These are phyloP conservation scores for Amanita rimosa DNA, from an alignment of 768 basidiomycete species.

Conservation along the genomic window DNA sequence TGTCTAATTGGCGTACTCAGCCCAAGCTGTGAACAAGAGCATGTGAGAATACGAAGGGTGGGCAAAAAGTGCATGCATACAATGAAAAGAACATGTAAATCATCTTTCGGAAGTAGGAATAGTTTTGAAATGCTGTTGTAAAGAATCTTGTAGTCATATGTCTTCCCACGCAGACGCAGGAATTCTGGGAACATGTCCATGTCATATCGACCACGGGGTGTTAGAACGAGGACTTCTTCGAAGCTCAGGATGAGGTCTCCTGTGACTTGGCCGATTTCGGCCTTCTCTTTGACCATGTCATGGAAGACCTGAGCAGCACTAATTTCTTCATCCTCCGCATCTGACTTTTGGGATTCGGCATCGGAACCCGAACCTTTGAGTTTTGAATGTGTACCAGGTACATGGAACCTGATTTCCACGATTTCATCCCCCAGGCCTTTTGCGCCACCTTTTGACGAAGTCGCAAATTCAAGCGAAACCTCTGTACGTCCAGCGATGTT, in stretches of 20 bases:
- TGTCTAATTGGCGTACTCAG: constrained; percentile 91
- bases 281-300: constrained; percentile 91
- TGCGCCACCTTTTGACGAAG: constrained; percentile 27
- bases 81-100: constrained; percentile 91
- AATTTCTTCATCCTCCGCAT: constrained; percentile 69
- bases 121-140: constrained; percentile 80
- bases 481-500: constrained; percentile 97
- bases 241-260: constrained; percentile 93
- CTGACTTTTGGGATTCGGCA: constrained; percentile 62
- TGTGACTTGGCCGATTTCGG: constrained; percentile 83
- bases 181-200: constrained; percentile 97
- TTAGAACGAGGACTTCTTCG: constrained; percentile 88
- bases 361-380: constrained; percentile 54
- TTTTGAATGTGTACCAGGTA: constrained; percentile 66
- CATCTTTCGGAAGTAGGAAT: constrained; percentile 94
- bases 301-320: constrained; percentile 96
- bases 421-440: constrained; percentile 67
- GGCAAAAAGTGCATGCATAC: constrained; percentile 34
- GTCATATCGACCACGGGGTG: constrained; percentile 93
- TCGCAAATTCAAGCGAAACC: constrained; percentile 93
- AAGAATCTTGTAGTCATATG: constrained; percentile 96
- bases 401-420: constrained; percentile 93
- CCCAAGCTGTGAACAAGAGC: constrained; percentile 47
- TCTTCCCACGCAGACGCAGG: constrained; percentile 92
- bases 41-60: constrained; percentile 1